Evolutionary conservation across 768 basidiomycete genomes (phyloP).

Genomic region (Panaeolus papilionaceus): DNA sequence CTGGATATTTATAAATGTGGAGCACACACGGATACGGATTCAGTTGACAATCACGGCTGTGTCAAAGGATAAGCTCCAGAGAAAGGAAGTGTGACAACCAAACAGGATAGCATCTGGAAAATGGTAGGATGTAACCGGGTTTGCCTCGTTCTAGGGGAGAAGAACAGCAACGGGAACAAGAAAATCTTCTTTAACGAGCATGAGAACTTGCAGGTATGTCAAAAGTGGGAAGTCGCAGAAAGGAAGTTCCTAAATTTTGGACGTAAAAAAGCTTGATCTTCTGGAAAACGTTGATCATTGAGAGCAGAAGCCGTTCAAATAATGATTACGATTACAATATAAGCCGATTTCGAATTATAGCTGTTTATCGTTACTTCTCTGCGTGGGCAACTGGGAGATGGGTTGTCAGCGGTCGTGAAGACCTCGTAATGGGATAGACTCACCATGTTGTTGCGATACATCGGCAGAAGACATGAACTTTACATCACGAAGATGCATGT

Average conservation of each 20-base stretch:
- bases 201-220: not conserved
- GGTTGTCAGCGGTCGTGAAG: not conserved
- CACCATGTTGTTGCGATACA: not conserved
- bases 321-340: not conserved
- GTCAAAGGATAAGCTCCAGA: constrained; percentile 5
- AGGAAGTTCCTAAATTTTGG: not conserved
- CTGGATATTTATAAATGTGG: not conserved
- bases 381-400: not conserved
- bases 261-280: too few relatives aligned
- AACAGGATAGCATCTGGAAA: not conserved
- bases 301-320: not conserved
- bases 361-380: not conserved
- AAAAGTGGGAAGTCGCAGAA: not conserved
- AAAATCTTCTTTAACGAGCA: not conserved
- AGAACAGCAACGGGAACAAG: not conserved
- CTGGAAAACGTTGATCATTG: not conserved
- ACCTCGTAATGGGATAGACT: not conserved
- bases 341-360: not conserved
- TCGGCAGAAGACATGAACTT: not conserved
- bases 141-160: not conserved
- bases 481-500: constrained; percentile 10
- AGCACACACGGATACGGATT: constrained; percentile 3
- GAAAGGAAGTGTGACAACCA: constrained; percentile 4
- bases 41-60: not conserved
- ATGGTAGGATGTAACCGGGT: not conserved